Base-by-base conservation (phyloP, 768 basidiomycete genomes). In the Exidia glandulosa region DNA sequence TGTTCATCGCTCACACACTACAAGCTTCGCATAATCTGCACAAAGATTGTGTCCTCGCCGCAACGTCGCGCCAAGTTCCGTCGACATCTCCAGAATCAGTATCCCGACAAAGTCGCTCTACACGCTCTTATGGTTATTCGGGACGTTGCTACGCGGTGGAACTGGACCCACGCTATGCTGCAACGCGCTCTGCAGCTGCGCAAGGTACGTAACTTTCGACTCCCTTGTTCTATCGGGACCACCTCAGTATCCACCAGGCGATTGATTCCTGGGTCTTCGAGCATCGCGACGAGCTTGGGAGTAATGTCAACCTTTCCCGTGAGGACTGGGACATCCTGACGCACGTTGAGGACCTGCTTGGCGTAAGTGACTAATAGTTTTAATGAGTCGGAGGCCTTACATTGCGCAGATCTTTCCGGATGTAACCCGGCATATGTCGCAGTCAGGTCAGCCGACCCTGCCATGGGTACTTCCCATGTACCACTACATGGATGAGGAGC, bases 81-180 rank as follows among this genome's bases (percentile, higher is more conserved):
- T 1, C 16, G 41, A 19, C 63, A 65, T 31, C 57, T 62, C 31
- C 47, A 64, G 13, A 30, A 57, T 13, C 30, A 57, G 14, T 61
- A 63, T 32, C 67, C 68, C 59, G 10, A 41, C 32, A 5, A 27
- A n/a, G 6, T 23, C n/a, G 41, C 37, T 3, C 59, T 62, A 23
- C 62, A 58, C 14, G 32, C 41, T 23, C 62, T 73, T 3, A 69
- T 70, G 66, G 69, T 71, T 10, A 64, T 74, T 3, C 64, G 66
- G 10, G 72, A 76, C 64, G 67, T 75, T 31, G 52, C 56, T 2
- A 75, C 70, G 0, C 57, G 71, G 7, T 74, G 73, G 74, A 72
- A 74, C 60, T 74, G 64, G 23, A 74, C 71, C 14, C 69, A 75
- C 58, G 69, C 69, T 3, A 73, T 74, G 71, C 71, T 73, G 33